Conservation (phyloP, 768 basidiomycete genomes). For the Gymnopilus junonius region DNA sequence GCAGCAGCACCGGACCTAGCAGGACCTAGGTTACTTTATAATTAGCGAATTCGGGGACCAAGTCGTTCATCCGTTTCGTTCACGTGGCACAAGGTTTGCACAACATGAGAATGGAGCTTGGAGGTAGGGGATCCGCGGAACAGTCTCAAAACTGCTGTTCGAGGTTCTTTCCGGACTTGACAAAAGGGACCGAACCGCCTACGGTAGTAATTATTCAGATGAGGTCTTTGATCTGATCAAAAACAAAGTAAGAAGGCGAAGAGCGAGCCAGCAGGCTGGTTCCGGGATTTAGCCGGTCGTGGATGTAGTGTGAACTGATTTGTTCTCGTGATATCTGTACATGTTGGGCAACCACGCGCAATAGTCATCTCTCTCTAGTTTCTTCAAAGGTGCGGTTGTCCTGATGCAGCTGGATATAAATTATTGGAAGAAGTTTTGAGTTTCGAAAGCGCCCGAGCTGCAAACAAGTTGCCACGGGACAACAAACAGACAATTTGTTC, state of each 20-base stretch:
- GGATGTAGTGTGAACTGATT: slow-evolving; percentile 33
- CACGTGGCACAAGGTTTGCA: slow-evolving; percentile 26
- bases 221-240: slow-evolving; percentile 40
- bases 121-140: slow-evolving; percentile 33
- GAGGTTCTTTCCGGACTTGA: slow-evolving; percentile 32
- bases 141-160: slow-evolving; percentile 14
- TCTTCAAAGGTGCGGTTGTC: slow-evolving; percentile 32
- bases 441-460: slow-evolving; percentile 42
- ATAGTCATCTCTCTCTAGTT: slow-evolving; percentile 23
- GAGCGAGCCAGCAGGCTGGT: slow-evolving; percentile 39
- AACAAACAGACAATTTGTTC: slow-evolving; percentile 43
- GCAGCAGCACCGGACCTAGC: slow-evolving; percentile 14
- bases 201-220: slow-evolving; percentile 25
- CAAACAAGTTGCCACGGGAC: slow-evolving; percentile 45
- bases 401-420: slow-evolving; percentile 44
- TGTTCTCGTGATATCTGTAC: slow-evolving; percentile 44
- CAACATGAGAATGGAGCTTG: slow-evolving; percentile 24
- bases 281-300: slow-evolving; percentile 49
- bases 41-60: slow-evolving; percentile 16
- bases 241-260: slow-evolving; percentile 29
- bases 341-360: slow-evolving; percentile 27
- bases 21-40: slow-evolving; percentile 19
- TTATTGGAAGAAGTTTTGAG: slow-evolving; percentile 40
- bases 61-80: slow-evolving; percentile 20
- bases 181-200: slow-evolving; percentile 37